These are phyloP conservation scores for Emericellopsis terricola DNA, from an alignment of 495 filamentous ascomycete genomes.

Conservation along the genomic window DNA sequence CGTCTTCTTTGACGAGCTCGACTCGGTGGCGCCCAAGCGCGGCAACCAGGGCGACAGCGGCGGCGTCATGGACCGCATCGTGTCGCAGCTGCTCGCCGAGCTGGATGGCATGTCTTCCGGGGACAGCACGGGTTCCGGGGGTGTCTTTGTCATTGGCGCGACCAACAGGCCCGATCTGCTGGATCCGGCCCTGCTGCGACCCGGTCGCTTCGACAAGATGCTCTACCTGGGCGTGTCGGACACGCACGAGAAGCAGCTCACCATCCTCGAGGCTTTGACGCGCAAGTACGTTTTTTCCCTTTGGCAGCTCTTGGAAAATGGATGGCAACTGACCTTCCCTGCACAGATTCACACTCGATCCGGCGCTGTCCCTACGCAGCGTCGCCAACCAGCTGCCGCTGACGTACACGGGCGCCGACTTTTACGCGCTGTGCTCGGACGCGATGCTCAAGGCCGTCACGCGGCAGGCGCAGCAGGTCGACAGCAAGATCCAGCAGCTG, in stretches of 20 bases:
- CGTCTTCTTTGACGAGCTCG: slow-evolving; percentile 96
- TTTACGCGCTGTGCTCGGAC: slow-evolving; percentile 92
- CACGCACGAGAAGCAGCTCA: slow-evolving; percentile 91
- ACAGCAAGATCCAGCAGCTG: slow-evolving; percentile 57
- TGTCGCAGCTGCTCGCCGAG: slow-evolving; percentile 86
- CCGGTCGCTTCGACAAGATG: slow-evolving; percentile 97
- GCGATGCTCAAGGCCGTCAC: slow-evolving; percentile 98
- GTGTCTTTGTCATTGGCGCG: slow-evolving; percentile 94
- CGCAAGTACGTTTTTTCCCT: slow-evolving; percentile 48
- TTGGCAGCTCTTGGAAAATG: neutral
- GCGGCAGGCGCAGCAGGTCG: slow-evolving; percentile 66
- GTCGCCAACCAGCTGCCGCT: slow-evolving; percentile 72
- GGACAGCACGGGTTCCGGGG: slow-evolving; percentile 58
- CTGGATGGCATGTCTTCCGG: slow-evolving; percentile 95
- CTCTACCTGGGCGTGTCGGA: slow-evolving; percentile 90
- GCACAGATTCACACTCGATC: slow-evolving; percentile 59
- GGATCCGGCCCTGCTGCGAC: slow-evolving; percentile 77
- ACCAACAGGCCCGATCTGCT: slow-evolving; percentile 91
- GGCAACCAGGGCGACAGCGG: slow-evolving; percentile 97
- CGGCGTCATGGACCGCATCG: slow-evolving; percentile 97
- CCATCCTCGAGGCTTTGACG: slow-evolving; percentile 83
- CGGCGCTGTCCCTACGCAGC: slow-evolving; percentile 49
- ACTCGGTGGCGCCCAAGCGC: slow-evolving; percentile 91
- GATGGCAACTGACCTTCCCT: slow-evolving; percentile 6
- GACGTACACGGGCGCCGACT: slow-evolving; percentile 92